phyloP scores from a whole-genome alignment of 441 rosid species.

The Eruca vesicaria region DNA sequence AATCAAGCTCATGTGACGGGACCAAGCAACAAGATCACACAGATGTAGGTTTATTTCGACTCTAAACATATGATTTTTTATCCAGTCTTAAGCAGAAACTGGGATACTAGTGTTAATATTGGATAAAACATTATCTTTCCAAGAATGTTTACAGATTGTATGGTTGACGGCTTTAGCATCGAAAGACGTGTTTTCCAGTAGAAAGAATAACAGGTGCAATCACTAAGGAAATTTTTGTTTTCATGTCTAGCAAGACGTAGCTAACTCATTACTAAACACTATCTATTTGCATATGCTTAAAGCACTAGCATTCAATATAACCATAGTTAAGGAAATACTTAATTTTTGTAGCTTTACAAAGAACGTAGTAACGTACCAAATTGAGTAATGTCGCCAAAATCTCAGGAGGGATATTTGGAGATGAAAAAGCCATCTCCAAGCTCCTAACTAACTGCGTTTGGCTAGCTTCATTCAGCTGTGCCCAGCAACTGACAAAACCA shows the following conservation, averaged over 20 bases:
- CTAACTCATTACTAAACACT: slow-evolving; percentile 4
- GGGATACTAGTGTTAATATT: background rate
- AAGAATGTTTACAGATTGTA: slow-evolving; percentile 1
- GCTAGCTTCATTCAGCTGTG: slow-evolving; percentile 84
- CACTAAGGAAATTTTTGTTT: slow-evolving; percentile 10
- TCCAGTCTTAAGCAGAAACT: background rate
- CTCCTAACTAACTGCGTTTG: slow-evolving; percentile 94
- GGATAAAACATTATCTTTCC: slow-evolving; percentile 5
- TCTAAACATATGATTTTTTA: slow-evolving; percentile 1
- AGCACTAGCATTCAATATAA: slow-evolving; percentile 18
- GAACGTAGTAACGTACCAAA: slow-evolving; percentile 58
- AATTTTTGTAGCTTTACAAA: slow-evolving; percentile 13
- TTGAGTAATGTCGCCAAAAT: slow-evolving; percentile 96
- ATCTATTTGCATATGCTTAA: slow-evolving; percentile 21
- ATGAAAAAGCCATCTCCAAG: slow-evolving; percentile 99
- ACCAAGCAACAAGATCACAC: slow-evolving; percentile 19
- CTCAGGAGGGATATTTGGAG: slow-evolving; percentile 99
- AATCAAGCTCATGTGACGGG: slow-evolving; percentile 19
- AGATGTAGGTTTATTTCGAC: slow-evolving; percentile 1
- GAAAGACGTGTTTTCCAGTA: slow-evolving; percentile 5
- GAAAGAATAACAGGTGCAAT: slow-evolving; percentile 5
- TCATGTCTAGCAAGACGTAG: background rate
- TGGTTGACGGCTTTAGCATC: slow-evolving; percentile 12
- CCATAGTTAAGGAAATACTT: background rate
- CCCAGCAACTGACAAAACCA: slow-evolving; percentile 99